Percentiles rank a stretch among this genome's conserved stretches.
These are phyloP conservation scores for Pseudotsuga menziesii DNA, from an alignment of 75 land plant species.

Conservation along the genomic window DNA sequence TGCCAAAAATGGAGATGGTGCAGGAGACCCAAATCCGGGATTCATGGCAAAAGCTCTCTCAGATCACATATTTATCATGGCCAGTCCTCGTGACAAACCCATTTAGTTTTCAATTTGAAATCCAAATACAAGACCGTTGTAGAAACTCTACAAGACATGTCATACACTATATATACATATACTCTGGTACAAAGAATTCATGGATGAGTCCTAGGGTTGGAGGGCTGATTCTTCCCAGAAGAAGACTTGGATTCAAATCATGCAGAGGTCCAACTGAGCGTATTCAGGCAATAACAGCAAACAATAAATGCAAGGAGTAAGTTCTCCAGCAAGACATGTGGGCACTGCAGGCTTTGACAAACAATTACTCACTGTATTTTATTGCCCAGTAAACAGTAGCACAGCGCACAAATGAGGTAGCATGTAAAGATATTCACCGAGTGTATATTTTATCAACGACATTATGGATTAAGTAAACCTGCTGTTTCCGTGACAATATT, in stretches of 20 bases:
- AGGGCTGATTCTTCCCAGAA: background rate
- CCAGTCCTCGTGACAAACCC: too few relatives aligned
- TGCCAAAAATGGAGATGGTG: background rate
- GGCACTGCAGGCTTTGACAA: conserved; percentile 4
- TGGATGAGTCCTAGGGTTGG: background rate
- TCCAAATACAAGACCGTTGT: conserved; percentile 4
- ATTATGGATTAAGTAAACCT: too few relatives aligned
- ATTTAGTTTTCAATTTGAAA: background rate
- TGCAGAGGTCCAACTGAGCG: background rate
- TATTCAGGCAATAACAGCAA: background rate
- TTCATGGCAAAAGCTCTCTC: background rate
- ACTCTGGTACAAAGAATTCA: too few relatives aligned
- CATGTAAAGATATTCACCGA: too few relatives aligned
- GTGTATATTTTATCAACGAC: too few relatives aligned
- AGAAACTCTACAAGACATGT: background rate
- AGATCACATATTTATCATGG: background rate
- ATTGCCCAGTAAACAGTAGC: too few relatives aligned
- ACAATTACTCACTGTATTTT: background rate
- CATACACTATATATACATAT: too few relatives aligned
- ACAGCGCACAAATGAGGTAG: too few relatives aligned
- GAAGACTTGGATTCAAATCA: background rate
- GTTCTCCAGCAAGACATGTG: background rate
- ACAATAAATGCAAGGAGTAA: background rate
- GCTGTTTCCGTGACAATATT: too few relatives aligned
- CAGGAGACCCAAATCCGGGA: background rate